Evolutionary conservation across 441 rosid species (phyloP).

Genomic region (Capsella rubella): DNA sequence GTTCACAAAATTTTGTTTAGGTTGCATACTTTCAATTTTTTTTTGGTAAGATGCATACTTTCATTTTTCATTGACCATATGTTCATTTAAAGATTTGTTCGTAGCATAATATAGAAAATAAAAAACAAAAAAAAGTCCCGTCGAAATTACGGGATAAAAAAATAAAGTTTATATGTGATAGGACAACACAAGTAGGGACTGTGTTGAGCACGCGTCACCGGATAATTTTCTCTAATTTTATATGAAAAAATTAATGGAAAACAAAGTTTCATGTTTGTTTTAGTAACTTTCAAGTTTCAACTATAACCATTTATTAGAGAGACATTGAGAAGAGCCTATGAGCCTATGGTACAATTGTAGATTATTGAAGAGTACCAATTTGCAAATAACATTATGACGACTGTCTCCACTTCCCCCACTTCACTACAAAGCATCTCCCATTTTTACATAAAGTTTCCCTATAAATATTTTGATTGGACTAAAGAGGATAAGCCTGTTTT

Average conservation of each 20-base stretch:
- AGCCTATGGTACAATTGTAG: constrained; percentile 33
- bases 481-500: constrained; percentile 43
- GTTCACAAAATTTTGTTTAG: too few relatives aligned
- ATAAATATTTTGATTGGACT: constrained; percentile 38
- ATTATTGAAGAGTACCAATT: constrained; percentile 39
- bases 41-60: too few relatives aligned
- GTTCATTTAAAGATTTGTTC: constrained; percentile 17
- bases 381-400: constrained; percentile 38
- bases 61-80: neutral
- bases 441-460: neutral
- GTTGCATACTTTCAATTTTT: too few relatives aligned
- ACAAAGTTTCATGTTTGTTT: constrained; percentile 7
- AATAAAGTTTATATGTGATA: constrained; percentile 26
- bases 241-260: neutral
- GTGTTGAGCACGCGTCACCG: constrained; percentile 43
- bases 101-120: constrained; percentile 14
- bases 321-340: constrained; percentile 29
- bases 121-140: neutral
- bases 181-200: constrained; percentile 39
- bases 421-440: constrained; percentile 27
- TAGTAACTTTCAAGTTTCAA: constrained; percentile 29
- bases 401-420: constrained; percentile 48
- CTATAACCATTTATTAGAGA: constrained; percentile 20
- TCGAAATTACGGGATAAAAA: constrained; percentile 17
- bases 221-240: constrained; percentile 30